A percentile compares a stretch with the other conserved stretches of the same genome.
phyloP scores from a whole-genome alignment of 2,329 filamentous ascomycete species.

The Penicillium concentricum region DNA sequence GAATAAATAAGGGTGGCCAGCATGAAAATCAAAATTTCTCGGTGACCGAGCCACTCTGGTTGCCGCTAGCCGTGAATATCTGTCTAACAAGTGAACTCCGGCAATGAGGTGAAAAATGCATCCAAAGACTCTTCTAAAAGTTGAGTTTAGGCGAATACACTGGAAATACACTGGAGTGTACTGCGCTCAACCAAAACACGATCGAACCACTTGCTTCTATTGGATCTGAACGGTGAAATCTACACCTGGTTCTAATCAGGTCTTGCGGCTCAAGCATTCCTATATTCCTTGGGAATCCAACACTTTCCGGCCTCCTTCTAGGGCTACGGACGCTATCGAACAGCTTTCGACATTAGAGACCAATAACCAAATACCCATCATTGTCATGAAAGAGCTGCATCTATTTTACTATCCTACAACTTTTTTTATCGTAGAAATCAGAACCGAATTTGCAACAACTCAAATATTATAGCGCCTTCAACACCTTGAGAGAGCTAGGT shows the following conservation, averaged over 20 bases:
- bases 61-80: not conserved
- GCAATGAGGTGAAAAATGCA: not conserved
- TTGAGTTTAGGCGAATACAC: not conserved
- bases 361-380: not conserved
- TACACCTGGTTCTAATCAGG: not conserved
- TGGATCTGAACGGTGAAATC: not conserved
- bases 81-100: not conserved
- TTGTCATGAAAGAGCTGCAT: not conserved
- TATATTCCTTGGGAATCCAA: not conserved
- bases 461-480: not conserved
- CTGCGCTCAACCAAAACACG: not conserved
- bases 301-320: not conserved
- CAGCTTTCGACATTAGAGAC: not conserved
- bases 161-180: not conserved
- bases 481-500: not conserved
- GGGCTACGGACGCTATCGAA: not conserved
- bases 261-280: not conserved
- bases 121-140: not conserved
- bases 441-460: not conserved
- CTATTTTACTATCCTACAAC: not conserved
- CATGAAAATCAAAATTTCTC: not conserved
- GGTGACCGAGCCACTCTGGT: not conserved
- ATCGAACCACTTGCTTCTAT: not conserved
- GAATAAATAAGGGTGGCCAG: conserved; percentile 23
- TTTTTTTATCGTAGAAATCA: not conserved